Evolutionary conservation across 495 filamentous ascomycete species (phyloP).

Genomic region (Penicillium cosmopolitanum): DNA sequence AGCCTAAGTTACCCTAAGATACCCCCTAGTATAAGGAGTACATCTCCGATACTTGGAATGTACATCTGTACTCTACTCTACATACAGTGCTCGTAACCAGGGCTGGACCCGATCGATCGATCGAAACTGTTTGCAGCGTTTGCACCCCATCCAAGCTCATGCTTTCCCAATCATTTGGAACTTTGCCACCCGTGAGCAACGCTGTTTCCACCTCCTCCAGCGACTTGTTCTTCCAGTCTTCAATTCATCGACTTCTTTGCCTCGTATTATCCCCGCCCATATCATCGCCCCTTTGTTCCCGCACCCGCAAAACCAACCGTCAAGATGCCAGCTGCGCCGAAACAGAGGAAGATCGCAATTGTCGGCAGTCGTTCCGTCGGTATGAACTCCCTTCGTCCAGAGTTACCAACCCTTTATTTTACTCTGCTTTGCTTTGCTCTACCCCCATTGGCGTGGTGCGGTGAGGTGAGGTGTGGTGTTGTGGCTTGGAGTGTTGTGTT

Average conservation of each 20-base stretch:
- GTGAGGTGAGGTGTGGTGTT: too few species aligned
- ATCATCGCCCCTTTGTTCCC: too few species aligned
- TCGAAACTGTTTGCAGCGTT: conserved; percentile 33
- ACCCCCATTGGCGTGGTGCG: too few species aligned
- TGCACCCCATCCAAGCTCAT: conserved; percentile 26
- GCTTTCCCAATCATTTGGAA: conserved; percentile 20
- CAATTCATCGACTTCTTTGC: background rate
- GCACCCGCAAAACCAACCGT: background rate
- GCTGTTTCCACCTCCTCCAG: conserved; percentile 6
- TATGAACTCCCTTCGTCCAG: conserved; percentile 47
- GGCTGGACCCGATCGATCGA: conserved; percentile 3
- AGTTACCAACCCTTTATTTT: background rate
- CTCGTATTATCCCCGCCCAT: too few species aligned
- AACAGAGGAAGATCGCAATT: conserved; percentile 97
- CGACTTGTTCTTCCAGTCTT: background rate
- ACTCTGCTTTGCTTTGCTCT: background rate
- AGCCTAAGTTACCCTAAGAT: too few species aligned
- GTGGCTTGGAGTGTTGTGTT: too few species aligned
- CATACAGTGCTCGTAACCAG: too few species aligned
- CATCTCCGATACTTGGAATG: background rate
- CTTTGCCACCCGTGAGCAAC: conserved; percentile 28
- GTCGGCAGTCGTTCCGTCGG: conserved; percentile 97
- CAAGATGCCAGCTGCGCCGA: conserved; percentile 79
- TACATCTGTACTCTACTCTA: too few species aligned
- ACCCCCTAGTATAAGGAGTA: background rate